These are phyloP conservation scores for Fusarium fujikuroi DNA, from an alignment of 2,329 filamentous ascomycete genomes.

Conservation along the genomic window DNA sequence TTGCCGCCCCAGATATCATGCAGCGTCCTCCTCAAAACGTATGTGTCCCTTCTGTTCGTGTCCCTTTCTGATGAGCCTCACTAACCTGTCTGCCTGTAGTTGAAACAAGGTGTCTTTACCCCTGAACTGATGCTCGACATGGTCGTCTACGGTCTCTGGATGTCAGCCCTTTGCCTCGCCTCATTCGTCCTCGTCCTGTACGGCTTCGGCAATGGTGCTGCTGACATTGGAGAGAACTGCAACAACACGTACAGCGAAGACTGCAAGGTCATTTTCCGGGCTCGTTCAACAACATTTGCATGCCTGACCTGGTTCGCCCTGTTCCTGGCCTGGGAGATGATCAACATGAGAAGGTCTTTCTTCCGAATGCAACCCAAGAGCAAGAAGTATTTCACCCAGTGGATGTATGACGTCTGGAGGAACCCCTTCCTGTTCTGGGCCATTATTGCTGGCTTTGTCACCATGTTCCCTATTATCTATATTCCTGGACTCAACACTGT, in stretches of 20 bases:
- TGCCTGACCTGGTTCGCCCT: constrained; percentile 79
- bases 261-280: constrained; percentile 73
- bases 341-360: constrained; percentile 75
- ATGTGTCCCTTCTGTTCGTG: constrained; percentile 20
- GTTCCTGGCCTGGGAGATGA: constrained; percentile 81
- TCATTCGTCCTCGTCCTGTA: constrained; percentile 65
- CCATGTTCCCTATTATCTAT: constrained; percentile 63
- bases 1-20: constrained; percentile 75
- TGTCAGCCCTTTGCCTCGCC: constrained; percentile 67
- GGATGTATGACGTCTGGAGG: constrained; percentile 73
- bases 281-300: constrained; percentile 77
- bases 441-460: constrained; percentile 58
- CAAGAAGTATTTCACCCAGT: constrained; percentile 70
- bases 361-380: constrained; percentile 76
- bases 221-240: constrained; percentile 67
- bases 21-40: constrained; percentile 73
- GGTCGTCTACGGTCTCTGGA: constrained; percentile 74
- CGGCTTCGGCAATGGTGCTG: constrained; percentile 57
- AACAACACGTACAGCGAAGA: constrained; percentile 64
- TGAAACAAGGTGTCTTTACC: constrained; percentile 69
- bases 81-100: constrained; percentile 25
- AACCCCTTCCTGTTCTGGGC: constrained; percentile 78
- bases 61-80: no score
- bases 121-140: constrained; percentile 73
- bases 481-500: constrained; percentile 67